Conservation (phyloP, 2,329 filamentous ascomycete species). For the Venturia oleaginea region DNA sequence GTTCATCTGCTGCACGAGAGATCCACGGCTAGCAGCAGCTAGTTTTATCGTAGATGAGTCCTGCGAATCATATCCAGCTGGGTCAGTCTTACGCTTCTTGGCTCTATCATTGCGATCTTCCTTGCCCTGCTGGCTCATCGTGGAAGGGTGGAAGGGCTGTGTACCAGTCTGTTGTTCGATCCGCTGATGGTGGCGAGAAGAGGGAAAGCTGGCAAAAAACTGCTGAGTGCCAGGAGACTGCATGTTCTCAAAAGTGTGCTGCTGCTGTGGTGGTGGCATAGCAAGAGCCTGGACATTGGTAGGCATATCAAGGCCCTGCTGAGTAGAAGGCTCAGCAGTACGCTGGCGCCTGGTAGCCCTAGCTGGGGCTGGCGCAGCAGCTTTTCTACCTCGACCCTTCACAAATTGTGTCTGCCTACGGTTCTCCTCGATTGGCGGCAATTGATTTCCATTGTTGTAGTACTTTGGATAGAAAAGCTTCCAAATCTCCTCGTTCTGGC, state of each 20-base stretch:
- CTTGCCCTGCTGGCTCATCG: not conserved
- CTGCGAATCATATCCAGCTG: not conserved
- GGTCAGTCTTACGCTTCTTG: not conserved
- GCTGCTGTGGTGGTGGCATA: not conserved
- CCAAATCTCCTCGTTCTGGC: not conserved
- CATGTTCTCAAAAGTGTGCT: not conserved
- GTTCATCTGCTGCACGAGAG: not conserved
- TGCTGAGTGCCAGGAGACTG: not conserved
- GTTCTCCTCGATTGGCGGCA: not conserved
- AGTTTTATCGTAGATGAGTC: not conserved
- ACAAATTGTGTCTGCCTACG: not conserved
- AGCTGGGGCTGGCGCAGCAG: not conserved
- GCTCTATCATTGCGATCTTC: not conserved
- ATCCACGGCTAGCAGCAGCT: not conserved
- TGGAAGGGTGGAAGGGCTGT: not conserved
- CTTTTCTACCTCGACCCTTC: not conserved
- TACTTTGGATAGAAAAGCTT: not conserved
- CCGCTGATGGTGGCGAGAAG: not conserved
- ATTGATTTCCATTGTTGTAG: not conserved
- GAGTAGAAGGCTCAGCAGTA: not conserved
- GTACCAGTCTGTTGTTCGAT: not conserved
- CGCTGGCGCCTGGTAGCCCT: not conserved
- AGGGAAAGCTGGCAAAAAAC: not conserved
- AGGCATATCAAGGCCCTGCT: not conserved
- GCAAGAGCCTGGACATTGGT: not conserved